A percentile compares a stretch with the other conserved stretches of the same genome.
Evolutionary conservation across 257 asterid genomes (phyloP).

Genomic region (Solanum lycopersicoides): DNA sequence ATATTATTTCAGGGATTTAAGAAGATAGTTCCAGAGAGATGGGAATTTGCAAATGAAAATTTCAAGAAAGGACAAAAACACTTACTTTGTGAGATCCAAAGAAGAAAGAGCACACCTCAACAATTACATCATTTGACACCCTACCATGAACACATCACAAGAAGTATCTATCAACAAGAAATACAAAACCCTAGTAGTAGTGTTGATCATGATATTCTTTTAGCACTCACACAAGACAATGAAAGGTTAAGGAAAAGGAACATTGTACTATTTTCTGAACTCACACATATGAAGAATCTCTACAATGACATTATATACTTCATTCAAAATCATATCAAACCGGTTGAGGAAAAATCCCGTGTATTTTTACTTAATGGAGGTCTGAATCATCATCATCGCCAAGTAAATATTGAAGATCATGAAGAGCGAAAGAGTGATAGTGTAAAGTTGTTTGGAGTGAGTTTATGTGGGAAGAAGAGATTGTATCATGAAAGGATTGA

Average conservation of each 20-base stretch:
- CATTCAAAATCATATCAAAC: constrained; percentile 76
- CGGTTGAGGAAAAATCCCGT: constrained; percentile 27
- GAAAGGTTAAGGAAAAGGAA: constrained; percentile 74
- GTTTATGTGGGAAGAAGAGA: not conserved
- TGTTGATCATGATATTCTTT: not conserved
- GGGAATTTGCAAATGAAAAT: constrained; percentile 80
- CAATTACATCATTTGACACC: constrained; percentile 1
- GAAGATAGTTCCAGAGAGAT: constrained; percentile 79
- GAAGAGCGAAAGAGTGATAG: not conserved
- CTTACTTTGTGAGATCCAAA: constrained; percentile 72
- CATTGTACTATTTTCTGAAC: constrained; percentile 64
- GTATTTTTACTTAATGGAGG: not conserved
- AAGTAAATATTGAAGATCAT: not conserved
- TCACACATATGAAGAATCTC: constrained; percentile 77
- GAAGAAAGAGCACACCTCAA: constrained; percentile 57
- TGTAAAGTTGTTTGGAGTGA: not conserved
- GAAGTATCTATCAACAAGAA: not conserved
- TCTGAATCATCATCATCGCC: not conserved
- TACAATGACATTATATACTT: constrained; percentile 79
- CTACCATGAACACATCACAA: not conserved
- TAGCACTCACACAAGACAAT: constrained; percentile 62
- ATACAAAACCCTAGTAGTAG: not conserved
- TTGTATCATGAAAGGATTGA: not conserved
- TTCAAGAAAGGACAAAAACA: constrained; percentile 74
- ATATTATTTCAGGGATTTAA: constrained; percentile 10